phyloP scores from a whole-genome alignment of 2,329 filamentous ascomycete species.

The Bimuria novae-zelandiae region DNA sequence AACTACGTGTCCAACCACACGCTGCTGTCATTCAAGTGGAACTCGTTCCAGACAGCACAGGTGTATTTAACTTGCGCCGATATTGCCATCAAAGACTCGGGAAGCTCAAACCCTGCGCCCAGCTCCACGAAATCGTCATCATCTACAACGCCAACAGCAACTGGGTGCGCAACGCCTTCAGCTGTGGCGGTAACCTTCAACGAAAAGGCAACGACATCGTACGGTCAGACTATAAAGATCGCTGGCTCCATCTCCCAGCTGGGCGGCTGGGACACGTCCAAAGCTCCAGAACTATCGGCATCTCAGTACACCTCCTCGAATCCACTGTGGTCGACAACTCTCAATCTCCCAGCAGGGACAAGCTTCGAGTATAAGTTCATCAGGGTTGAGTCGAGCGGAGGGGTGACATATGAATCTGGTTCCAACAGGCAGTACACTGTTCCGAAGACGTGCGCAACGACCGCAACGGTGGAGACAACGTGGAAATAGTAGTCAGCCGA shows the following conservation, averaged over 20 bases:
- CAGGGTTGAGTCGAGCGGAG: slow-evolving; percentile 50
- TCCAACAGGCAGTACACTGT: slow-evolving; percentile 49
- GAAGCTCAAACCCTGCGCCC: slow-evolving; percentile 15
- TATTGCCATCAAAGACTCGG: slow-evolving; percentile 33
- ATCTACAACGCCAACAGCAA: slow-evolving; percentile 16
- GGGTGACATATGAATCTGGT: slow-evolving; percentile 52
- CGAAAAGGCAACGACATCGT: slow-evolving; percentile 53
- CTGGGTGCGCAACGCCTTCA: slow-evolving; percentile 32
- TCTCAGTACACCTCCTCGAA: slow-evolving; percentile 49
- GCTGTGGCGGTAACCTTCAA: slow-evolving; percentile 49
- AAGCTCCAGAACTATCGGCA: slow-evolving; percentile 48
- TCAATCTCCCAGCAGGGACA: slow-evolving; percentile 49
- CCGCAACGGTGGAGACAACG: slow-evolving; percentile 20
- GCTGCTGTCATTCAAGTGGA: slow-evolving; percentile 39
- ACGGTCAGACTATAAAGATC: slow-evolving; percentile 55
- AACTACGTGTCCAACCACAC: slow-evolving; percentile 40
- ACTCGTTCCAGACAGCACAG: slow-evolving; percentile 41
- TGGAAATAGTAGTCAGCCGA: slow-evolving; percentile 35
- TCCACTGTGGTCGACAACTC: slow-evolving; percentile 52
- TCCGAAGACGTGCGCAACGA: slow-evolving; percentile 25
- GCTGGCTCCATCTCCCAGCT: slow-evolving; percentile 51
- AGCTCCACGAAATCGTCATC: slow-evolving; percentile 16
- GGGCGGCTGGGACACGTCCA: slow-evolving; percentile 50
- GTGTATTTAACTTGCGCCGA: slow-evolving; percentile 41
- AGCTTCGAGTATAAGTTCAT: slow-evolving; percentile 55